Base-by-base conservation (phyloP, 2,329 filamentous ascomycete species). In the Pestalotiopsis sp. region DNA sequence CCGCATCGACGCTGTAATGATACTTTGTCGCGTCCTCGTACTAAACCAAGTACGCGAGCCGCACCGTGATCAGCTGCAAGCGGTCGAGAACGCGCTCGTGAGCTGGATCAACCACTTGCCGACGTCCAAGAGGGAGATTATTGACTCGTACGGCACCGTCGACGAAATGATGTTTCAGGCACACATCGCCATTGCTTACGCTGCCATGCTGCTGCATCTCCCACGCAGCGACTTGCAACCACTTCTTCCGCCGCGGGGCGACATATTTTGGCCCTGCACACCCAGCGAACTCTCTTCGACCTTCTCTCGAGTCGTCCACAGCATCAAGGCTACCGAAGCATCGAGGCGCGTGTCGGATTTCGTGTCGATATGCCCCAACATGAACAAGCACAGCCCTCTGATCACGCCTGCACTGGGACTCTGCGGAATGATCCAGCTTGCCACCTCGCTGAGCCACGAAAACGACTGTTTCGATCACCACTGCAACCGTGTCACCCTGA, bases 111-210 rank as follows among this genome's bases (percentile, higher is more conserved):
- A 62, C 20, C 59, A 38, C 13, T 39, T 62, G 11, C 59, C 59
- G 11, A 2, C 59, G 14, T 36, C 27, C 13, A 62, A 62, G 13
- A 36, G 14, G 9, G 59, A 62, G n/a, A 62, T 62, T n/a, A 39
- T 62, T 20, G 59, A 62, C n/a, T 36, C 59, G 27, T 62, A 62
- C 36, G 59, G 59, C 14, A 62, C 27, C 9, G 59, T 62, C 14
- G 59, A 62, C 31, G 59, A 62, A 12, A 62, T 62, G 59, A 62
- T 62, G 59, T 62, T 62, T n/a, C 59, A 62, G 31, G 59, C 59
- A 62, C 59, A 62, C 5, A 36, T 62, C 27, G 36, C 36, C 59
- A 62, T 62, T 36, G 59, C 59, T 17, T 62, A 62, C 20, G 59
- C 59, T 39, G 59, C 59, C 36, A 62, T 62, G 59, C 17, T 62